These are phyloP conservation scores for Coemansia sp. DNA, from an alignment of 192 early-diverging fungal species.

Conservation along the genomic window DNA sequence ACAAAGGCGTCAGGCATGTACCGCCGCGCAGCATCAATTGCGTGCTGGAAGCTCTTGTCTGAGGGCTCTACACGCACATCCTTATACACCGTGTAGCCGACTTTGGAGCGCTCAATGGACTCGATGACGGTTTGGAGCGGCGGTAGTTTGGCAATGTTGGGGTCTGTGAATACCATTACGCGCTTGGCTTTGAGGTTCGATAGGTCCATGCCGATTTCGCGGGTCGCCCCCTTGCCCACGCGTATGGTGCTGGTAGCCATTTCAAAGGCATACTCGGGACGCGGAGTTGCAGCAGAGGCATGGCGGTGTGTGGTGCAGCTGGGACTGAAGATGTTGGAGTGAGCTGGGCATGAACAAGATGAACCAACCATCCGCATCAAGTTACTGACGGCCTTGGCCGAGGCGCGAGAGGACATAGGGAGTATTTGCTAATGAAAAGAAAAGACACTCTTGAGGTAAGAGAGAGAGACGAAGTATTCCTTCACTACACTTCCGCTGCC, in stretches of 20 bases:
- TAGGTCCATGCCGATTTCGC: conserved; percentile 84
- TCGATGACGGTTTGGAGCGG: conserved; percentile 76
- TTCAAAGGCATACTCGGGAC: conserved; percentile 74
- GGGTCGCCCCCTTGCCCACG: conserved; percentile 80
- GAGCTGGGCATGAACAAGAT: conserved; percentile 55
- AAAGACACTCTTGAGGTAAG: not conserved
- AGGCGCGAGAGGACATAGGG: conserved; percentile 17
- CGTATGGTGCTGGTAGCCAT: conserved; percentile 90
- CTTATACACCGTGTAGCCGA: conserved; percentile 74
- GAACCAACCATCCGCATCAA: conserved; percentile 56
- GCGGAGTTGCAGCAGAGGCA: conserved; percentile 28
- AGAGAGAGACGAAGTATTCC: not conserved
- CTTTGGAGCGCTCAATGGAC: conserved; percentile 69
- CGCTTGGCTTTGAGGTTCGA: conserved; percentile 78
- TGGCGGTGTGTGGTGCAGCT: conserved; percentile 18
- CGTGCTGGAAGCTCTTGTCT: conserved; percentile 77
- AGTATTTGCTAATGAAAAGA: not conserved
- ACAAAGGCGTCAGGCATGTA: conserved; percentile 82
- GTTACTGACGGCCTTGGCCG: conserved; percentile 45
- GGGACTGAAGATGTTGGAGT: conserved; percentile 33
- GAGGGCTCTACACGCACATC: conserved; percentile 83
- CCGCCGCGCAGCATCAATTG: conserved; percentile 75
- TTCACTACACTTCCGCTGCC: not conserved
- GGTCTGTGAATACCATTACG: conserved; percentile 83
- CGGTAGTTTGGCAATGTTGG: conserved; percentile 70